Evolutionary conservation across 345 rosid genomes (phyloP).

Genomic region (Streptanthus diversifolius): DNA sequence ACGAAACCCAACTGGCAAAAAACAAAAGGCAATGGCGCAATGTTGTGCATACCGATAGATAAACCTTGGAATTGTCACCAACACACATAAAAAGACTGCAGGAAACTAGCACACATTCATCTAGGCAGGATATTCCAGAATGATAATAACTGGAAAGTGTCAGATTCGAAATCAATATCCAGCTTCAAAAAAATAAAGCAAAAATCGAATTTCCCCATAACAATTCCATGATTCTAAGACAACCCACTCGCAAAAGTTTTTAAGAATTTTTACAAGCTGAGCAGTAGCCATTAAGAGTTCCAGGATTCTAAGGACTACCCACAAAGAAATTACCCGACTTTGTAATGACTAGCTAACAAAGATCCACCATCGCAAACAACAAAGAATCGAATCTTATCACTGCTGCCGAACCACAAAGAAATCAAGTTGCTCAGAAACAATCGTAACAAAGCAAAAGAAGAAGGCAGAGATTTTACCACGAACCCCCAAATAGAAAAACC

Average conservation of each 20-base stretch:
- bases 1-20: background rate
- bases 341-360: conserved; percentile 5
- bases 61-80: conserved; percentile 13
- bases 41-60: background rate
- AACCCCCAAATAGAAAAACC: conserved; percentile 11
- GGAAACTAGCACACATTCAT: background rate
- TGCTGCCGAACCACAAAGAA: background rate
- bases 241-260: background rate
- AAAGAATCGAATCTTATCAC: conserved; percentile 25
- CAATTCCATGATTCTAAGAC: background rate
- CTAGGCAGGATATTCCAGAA: background rate
- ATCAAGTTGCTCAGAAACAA: conserved; percentile 2
- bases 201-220: background rate
- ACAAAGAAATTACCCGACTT: background rate
- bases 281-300: background rate
- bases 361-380: conserved; percentile 19
- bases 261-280: background rate
- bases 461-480: conserved; percentile 24
- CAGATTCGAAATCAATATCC: background rate
- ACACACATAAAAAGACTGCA: conserved; percentile 4
- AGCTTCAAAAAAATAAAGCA: background rate
- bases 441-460: conserved; percentile 7
- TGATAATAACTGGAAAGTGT: background rate
- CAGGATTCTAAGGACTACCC: background rate
- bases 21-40: background rate